Evolutionary conservation across 441 rosid species (phyloP).

Genomic region (Kokia cookei): DNA sequence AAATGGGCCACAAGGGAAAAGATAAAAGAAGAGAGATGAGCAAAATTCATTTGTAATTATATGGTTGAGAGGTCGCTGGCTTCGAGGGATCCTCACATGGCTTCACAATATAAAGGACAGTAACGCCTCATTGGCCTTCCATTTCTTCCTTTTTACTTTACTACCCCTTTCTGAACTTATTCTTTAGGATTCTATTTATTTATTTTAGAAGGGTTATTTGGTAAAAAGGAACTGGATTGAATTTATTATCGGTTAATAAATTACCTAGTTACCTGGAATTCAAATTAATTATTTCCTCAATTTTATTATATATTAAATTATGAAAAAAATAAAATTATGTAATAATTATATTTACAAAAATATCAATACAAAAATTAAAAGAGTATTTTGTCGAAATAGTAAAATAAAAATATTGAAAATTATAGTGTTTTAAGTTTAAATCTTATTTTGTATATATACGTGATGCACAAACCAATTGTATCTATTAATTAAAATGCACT

Average conservation of each 20-base stretch:
- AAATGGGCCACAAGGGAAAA: background rate
- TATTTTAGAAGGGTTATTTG: background rate
- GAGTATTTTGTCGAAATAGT: no score
- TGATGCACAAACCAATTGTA: no score
- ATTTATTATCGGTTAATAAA: background rate
- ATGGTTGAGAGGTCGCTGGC: constrained; percentile 34
- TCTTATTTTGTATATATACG: no score
- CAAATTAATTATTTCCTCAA: background rate
- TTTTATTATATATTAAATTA: no score
- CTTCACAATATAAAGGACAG: constrained; percentile 37
- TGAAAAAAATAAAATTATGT: no score
- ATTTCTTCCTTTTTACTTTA: background rate
- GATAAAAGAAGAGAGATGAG: background rate
- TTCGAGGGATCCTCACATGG: constrained; percentile 57
- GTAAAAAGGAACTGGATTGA: background rate
- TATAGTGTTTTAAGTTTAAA: no score
- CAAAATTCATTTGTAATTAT: background rate
- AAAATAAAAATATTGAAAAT: no score
- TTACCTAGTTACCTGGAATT: background rate
- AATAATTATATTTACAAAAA: no score
- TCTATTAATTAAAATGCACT: no score
- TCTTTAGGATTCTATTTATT: background rate
- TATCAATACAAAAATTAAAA: no score
- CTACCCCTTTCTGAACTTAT: background rate
- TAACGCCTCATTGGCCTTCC: constrained; percentile 19